Conservation (phyloP, 495 filamentous ascomycete species). For the Penicillium pancosmium region DNA sequence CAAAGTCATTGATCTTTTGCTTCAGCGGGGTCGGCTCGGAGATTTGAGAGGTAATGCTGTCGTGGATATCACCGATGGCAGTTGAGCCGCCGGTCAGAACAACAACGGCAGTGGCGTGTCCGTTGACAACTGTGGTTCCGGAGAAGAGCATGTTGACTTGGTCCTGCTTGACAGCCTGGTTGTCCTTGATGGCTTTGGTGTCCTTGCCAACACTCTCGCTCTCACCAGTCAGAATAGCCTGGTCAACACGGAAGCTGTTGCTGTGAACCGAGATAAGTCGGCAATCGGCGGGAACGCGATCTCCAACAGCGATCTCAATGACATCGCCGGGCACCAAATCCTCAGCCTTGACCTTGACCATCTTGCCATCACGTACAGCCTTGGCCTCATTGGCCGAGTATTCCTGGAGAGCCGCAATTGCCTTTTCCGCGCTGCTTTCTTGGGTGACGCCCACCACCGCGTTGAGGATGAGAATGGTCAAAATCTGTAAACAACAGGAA, state of each 20-base stretch:
- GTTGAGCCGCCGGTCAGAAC: constrained; percentile 89
- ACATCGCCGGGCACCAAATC: constrained; percentile 96
- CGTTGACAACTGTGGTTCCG: constrained; percentile 94
- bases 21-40: constrained; percentile 97
- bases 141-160: constrained; percentile 98
- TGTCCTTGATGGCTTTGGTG: constrained; percentile 65
- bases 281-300: constrained; percentile 97
- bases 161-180: constrained; percentile 93
- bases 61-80: constrained; percentile 98
- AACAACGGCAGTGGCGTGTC: constrained; percentile 89
- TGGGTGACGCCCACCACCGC: constrained; percentile 97
- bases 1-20: constrained; percentile 98
- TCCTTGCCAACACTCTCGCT: constrained; percentile 97
- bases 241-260: constrained; percentile 95
- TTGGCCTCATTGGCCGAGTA: constrained; percentile 99
- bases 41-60: constrained; percentile 97
- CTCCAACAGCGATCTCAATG: constrained; percentile 84
- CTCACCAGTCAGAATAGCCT: constrained; percentile 97
- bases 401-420: constrained; percentile 97
- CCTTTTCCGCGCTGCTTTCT: constrained; percentile 98
- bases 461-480: constrained; percentile 96
- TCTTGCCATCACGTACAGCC: constrained; percentile 76
- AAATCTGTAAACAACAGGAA: constrained; percentile 60
- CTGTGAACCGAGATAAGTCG: constrained; percentile 87
- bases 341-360: constrained; percentile 84